Conservation (phyloP, 768 basidiomycete species). For the Chalciporus piperatus region DNA sequence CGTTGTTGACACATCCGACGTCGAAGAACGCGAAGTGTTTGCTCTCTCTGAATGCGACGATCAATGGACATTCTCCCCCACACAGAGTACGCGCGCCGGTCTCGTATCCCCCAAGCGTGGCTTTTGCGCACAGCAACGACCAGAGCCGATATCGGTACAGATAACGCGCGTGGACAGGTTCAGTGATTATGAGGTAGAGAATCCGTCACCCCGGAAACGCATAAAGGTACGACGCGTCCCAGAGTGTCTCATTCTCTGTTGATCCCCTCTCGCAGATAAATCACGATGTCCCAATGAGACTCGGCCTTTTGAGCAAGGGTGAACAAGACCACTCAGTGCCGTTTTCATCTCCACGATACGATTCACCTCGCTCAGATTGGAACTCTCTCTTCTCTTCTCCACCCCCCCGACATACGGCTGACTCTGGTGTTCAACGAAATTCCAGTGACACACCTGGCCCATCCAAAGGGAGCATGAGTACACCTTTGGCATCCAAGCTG, state of each 20-base stretch:
- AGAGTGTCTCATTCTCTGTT: constrained; percentile 1
- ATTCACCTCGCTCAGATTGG: constrained; percentile 9
- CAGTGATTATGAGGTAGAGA: constrained; percentile 11
- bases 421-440: background rate
- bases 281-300: constrained; percentile 8
- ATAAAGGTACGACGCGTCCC: constrained; percentile 27
- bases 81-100: background rate
- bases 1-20: constrained; percentile 61
- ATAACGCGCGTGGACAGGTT: background rate
- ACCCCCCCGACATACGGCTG: background rate
- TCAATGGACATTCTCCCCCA: background rate
- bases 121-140: background rate
- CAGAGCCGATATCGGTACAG: background rate
- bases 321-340: background rate
- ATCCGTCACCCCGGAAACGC: constrained; percentile 37
- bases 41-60: constrained; percentile 12
- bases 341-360: background rate
- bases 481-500: constrained; percentile 1
- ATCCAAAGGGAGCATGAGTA: background rate
- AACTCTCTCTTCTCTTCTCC: constrained; percentile 23
- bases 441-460: background rate
- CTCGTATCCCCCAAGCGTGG: background rate
- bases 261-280: constrained; percentile 16
- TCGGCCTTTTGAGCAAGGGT: no score
- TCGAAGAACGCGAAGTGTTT: constrained; percentile 55